Evolutionary conservation across 2,329 filamentous ascomycete genomes (phyloP), one percentile per base, ranked within the genome.

Genomic region (Exophiala bonariae): DNA sequence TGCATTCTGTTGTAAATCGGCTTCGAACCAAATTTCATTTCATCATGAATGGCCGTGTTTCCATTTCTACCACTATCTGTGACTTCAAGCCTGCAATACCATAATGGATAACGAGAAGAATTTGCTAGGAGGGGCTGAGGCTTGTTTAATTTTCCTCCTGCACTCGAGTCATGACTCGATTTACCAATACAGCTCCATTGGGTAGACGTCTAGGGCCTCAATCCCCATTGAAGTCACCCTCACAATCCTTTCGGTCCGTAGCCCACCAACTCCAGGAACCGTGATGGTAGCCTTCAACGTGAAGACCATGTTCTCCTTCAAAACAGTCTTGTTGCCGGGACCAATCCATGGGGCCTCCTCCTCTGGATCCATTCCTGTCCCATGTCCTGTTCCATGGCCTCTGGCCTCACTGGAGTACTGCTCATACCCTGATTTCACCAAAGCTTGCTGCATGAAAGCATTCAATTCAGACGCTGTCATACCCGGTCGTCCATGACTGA

Each of bases 341-440:
- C 33, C 33, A 35, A 35, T 35, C 33, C 33, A 35, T 10, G 33
- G 33, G 9, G 33, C 33, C 33, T 35, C 33, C 33, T 35, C 33
- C 14, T 35, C 33, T 17, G 33, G 33, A 35, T 35, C 33, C 33
- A 35, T 35, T 35, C 33, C 33, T 14, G 33, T 35, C 33, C 33
- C 33, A 35, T 35, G 33, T 16, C 33, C 33, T 35, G 33, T 35
- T 16, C 33, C 33, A 35, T 35, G 33, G 10, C 33, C 33, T 35
- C 33, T 10, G n/a, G 33, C 33, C 33, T 35, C 33, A 35, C 10
- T 11, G 8, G 33, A 35, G 14, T 35, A 35, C 33, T 35, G 33
- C 14, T 35, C 33, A 35, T 11, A 35, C 14, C 33, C 33, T 17
- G 33, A 35, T 17, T 35, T 35, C 14, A 35, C 33, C 14, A 35